Percentiles rank a stretch among this genome's conserved stretches.
phyloP scores from a whole-genome alignment of 2,329 filamentous ascomycete genomes.

The Cryphonectria naterciae region DNA sequence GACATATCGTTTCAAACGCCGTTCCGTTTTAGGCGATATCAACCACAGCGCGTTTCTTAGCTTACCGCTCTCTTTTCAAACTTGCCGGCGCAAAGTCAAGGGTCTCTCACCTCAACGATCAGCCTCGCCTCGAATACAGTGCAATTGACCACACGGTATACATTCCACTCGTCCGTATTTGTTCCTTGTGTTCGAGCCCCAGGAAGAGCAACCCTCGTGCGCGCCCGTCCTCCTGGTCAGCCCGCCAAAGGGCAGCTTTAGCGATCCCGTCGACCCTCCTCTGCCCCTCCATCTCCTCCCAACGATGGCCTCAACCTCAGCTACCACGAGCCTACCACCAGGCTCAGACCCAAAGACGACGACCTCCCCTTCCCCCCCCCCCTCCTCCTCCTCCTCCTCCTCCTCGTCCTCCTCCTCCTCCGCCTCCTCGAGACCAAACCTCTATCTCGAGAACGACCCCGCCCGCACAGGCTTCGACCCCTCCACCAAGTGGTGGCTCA shows the following conservation, averaged over 20 bases:
- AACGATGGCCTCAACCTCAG: constrained; percentile 30
- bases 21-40: neutral
- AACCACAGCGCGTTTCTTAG: neutral
- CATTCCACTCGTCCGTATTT: neutral
- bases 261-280: neutral
- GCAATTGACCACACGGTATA: too few relatives aligned
- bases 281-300: neutral
- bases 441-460: constrained; percentile 60
- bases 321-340: constrained; percentile 14
- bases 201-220: neutral
- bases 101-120: neutral
- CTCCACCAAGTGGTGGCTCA: constrained; percentile 70
- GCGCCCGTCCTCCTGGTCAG: neutral
- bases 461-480: constrained; percentile 67
- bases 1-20: neutral
- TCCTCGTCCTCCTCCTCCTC: constrained; percentile 9
- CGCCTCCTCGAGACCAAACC: constrained; percentile 30
- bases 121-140: neutral
- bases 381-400: constrained; percentile 2
- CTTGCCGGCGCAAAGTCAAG: neutral
- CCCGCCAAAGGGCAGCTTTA: neutral
- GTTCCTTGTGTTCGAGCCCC: neutral
- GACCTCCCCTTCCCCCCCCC: constrained; percentile 12
- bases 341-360: constrained; percentile 14
- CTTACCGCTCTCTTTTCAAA: neutral